Evolutionary conservation across 345 rosid genomes (phyloP), one percentile per base, ranked within the genome.

Genomic region (Odontarrhena argentea): DNA sequence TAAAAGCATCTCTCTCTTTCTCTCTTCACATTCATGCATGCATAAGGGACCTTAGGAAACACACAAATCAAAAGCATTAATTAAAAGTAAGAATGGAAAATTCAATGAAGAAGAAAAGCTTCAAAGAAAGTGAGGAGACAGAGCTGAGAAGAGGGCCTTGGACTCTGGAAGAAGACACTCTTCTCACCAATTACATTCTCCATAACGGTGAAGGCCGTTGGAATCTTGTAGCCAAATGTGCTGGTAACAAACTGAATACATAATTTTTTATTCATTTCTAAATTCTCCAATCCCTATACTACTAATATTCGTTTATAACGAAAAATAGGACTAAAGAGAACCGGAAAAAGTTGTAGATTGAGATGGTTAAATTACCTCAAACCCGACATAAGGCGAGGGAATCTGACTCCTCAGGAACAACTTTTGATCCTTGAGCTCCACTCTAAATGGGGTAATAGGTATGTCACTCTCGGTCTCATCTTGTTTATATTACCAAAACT

Each of bases 401-500:
- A 92, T 60, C 81, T 92, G 15, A 85, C 87, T 55, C 97, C 88
- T 0, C 85, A 87, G 49, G 97, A 89, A 50, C 98, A 89, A 73
- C 81, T 87, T 46, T 56, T 84, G 84, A 92, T 92, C 67, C 92
- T 92, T 11, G 89, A 89, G 67, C 98, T 92, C 60, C 98, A 92
- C 66, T 83, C 90, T 57, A 89, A 84, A 69, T 86, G 87, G 98
- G 98, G 98, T 13, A 92, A 92, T 76, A 89, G 87, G 97, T 92
- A 40, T 1, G 59, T 28, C 9, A 65, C 41, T 58, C n/a, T 4
- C 32, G 3, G 12, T 26, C 56, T 43, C 30, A 62, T 62, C 54
- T 18, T 4, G 13, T 38, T 48, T 32, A 32, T 32, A 32, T 32
- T 3, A 32, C 7, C 7, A 32, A 32, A 32, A 3, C 40, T 4